Base-by-base conservation (phyloP, 2,329 filamentous ascomycete species). In the Leptoxyphium fumago region DNA sequence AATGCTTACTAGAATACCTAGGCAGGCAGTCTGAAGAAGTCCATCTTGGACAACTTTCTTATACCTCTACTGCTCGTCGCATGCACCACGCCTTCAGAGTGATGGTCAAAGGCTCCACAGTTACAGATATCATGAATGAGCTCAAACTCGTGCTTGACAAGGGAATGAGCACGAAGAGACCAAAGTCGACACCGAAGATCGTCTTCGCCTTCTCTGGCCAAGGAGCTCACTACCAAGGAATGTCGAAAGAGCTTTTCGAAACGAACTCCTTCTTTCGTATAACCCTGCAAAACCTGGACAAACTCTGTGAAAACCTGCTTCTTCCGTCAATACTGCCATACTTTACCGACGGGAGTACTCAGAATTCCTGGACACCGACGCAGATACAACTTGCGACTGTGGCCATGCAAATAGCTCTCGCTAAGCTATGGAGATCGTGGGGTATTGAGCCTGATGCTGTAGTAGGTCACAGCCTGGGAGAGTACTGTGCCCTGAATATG, bases 341-440 rank as follows among this genome's bases (percentile, higher is more conserved):
- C 13, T 38, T 59, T n/a, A 47, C 46, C 13, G 41, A 44, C 3
- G 17, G 30, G 26, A 10, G 30, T n/a, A 18, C 51, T 26, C 32
- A 49, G 29, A 21, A 50, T 42, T 15, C 38, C 6, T 38, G 46
- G 34, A 29, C 43, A 32, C 48, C 54, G 17, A 44, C 52, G 2
- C 42, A 51, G n/a, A 49, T 51, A 10, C 69, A 72, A 40, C 55
- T 72, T 1, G 66, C 63, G 2, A 49, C 56, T 2, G 54, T 62
- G 2, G 63, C 55, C 42, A 43, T 66, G 1, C 55, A 72, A 48
- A 67, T 73, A 41, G 66, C 64, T 11, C 50, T 70, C 10, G 36
- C 47, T 7, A 44, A 47, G 13, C 46, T 54, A 29, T 54, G 50
- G 52, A 41, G 32, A 0, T 55, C 56, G 1, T 50, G 64, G 2